phyloP scores from a whole-genome alignment of 148 eudicot genomes.

The Chenopodium suecicum region DNA sequence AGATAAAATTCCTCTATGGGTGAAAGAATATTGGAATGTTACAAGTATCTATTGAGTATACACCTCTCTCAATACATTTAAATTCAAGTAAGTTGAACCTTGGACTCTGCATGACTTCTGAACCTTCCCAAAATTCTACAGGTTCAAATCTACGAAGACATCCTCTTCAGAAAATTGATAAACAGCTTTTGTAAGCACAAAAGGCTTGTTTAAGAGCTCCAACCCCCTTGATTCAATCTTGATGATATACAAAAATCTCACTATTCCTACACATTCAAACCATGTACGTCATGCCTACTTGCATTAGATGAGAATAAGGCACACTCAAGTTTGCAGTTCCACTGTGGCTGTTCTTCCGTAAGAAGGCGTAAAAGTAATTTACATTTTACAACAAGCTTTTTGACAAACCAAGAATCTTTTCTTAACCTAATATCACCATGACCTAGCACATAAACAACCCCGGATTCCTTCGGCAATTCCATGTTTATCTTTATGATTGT shows the following conservation, averaged over 20 bases:
- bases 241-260: conserved; percentile 8
- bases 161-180: neutral
- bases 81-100: neutral
- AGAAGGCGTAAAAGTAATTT: conserved; percentile 77
- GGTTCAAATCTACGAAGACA: conserved; percentile 23
- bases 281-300: conserved; percentile 97
- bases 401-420: conserved; percentile 89
- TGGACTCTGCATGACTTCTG: conserved; percentile 16
- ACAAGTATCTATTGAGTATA: conserved; percentile 27
- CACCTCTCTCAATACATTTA: conserved; percentile 17
- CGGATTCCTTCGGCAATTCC: conserved; percentile 50
- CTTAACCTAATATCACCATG: conserved; percentile 93
- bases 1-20: conserved; percentile 12
- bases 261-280: conserved; percentile 47
- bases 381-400: conserved; percentile 76
- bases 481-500: too few relatives aligned
- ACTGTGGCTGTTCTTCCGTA: conserved; percentile 87
- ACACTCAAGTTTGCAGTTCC: conserved; percentile 87
- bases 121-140: conserved; percentile 21
- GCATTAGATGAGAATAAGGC: conserved; percentile 84
- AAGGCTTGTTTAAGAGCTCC: conserved; percentile 4
- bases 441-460: conserved; percentile 95
- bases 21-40: conserved; percentile 18
- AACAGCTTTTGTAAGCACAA: neutral
- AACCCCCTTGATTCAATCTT: conserved; percentile 1